Evolutionary conservation across 2,329 filamentous ascomycete species (phyloP).

Genomic region (Botrytis porri): DNA sequence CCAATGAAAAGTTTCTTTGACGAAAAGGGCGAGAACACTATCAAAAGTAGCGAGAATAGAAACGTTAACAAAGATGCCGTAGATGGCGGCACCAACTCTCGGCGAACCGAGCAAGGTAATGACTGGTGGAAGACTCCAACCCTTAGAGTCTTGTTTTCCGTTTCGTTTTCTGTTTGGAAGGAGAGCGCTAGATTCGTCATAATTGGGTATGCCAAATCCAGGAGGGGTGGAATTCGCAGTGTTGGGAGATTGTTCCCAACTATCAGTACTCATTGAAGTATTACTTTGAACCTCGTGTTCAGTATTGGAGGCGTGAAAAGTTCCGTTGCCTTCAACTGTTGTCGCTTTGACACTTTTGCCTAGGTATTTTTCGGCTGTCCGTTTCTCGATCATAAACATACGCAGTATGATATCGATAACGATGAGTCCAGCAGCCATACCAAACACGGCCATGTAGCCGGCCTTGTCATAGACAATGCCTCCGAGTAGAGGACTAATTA

Average conservation of each 20-base stretch:
- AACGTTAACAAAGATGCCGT: constrained; percentile 46
- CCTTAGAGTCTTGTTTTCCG: background rate
- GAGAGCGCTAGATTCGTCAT: constrained; percentile 6
- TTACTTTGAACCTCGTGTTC: background rate
- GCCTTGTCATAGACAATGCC: constrained; percentile 33
- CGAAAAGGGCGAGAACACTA: constrained; percentile 53
- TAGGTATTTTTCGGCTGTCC: constrained; percentile 45
- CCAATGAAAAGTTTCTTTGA: constrained; percentile 54
- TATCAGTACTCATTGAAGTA: background rate
- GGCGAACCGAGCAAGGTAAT: constrained; percentile 20
- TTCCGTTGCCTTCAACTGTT: background rate
- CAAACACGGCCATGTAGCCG: constrained; percentile 59
- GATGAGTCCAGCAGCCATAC: constrained; percentile 54
- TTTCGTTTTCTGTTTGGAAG: background rate
- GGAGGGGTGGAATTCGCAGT: constrained; percentile 1
- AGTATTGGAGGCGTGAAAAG: background rate
- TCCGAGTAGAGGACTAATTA: constrained; percentile 48
- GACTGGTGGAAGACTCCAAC: constrained; percentile 23
- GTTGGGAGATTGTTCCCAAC: background rate
- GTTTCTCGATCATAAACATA: constrained; percentile 54
- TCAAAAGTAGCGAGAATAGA: constrained; percentile 53
- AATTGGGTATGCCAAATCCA: constrained; percentile 11
- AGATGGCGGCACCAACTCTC: constrained; percentile 40
- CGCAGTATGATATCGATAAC: constrained; percentile 52
- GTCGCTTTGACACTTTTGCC: constrained; percentile 38